Evolutionary conservation across 768 basidiomycete species (phyloP), one percentile per base, ranked within the genome.

Genomic region (Gymnopilus dilepis): DNA sequence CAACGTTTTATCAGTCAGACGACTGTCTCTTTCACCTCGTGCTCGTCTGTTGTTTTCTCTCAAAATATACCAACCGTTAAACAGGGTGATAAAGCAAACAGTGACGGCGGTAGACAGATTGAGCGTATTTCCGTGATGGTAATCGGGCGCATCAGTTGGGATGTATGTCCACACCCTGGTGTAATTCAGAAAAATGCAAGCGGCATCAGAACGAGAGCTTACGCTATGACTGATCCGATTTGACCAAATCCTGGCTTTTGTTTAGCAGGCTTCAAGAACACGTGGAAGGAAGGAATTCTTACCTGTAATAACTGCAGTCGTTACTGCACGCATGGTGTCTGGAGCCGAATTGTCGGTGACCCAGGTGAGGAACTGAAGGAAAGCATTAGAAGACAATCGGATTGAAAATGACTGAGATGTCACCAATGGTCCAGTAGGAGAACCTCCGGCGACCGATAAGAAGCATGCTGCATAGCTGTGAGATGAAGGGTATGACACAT

Each of bases 291-390:
- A 13, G 37, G 11, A 24, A 37, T 52, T 12, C 24, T n/a, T 60
- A 73, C 79, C 79, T 31, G 81, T 77, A 47, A 84, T 77, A 7
- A 80, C 67, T 3, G 78, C 82, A 24, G 79, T 79, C 1, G 76
- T 75, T 13, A 82, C 78, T 2, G 81, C 81, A 47, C 78, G 72
- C 58, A 83, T 76, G 8, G 82, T 84, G 61, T 83, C 80, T 2
- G 82, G 82, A 0, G 80, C 78, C 2, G 82, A 78, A 59, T 84
- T 84, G 60, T 82, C 81, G 19, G 79, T 78, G 17, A 72, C 81
- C 82, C 82, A 83, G 5, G 79, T 73, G 22, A 83, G 67, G 43
- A 77, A 71, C 72, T 82, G 51, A 15, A 53, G 37, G 4, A 22
- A 12, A 22, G 19, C 17, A 11, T 24, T 28, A 19, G 12, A 55